These are phyloP conservation scores for Emergomyces africanus DNA, from an alignment of 2,329 filamentous ascomycete species.

Conservation along the genomic window DNA sequence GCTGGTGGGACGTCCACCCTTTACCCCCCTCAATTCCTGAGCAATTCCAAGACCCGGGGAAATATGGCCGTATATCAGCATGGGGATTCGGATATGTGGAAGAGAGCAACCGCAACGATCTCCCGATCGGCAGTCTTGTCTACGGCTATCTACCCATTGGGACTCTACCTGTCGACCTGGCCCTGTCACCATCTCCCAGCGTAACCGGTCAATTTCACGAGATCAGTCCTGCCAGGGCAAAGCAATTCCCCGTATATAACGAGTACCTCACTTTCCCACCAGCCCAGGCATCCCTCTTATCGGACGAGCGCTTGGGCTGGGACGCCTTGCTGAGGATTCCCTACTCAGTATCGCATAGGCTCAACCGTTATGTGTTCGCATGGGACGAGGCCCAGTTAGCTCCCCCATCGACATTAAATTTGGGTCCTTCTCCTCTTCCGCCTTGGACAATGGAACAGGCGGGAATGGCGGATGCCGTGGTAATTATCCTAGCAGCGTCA, in stretches of 20 bases:
- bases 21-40: constrained; percentile 12
- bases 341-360: not conserved
- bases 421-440: constrained; percentile 2
- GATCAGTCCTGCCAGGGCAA: constrained; percentile 11
- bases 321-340: constrained; percentile 3
- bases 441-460: constrained; percentile 13
- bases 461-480: constrained; percentile 8
- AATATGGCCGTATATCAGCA: constrained; percentile 16
- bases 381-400: constrained; percentile 7
- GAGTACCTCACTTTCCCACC: constrained; percentile 7
- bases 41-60: constrained; percentile 10
- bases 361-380: constrained; percentile 15
- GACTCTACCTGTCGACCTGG: constrained; percentile 14
- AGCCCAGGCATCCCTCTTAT: not conserved
- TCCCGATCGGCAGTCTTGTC: constrained; percentile 10
- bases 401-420: constrained; percentile 5
- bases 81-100: constrained; percentile 15
- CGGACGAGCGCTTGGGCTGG: constrained; percentile 10
- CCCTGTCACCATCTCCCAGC: constrained; percentile 7
- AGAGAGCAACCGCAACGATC: constrained; percentile 11
- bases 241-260: constrained; percentile 16
- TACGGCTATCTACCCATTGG: constrained; percentile 17
- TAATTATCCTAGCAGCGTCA: constrained; percentile 14
- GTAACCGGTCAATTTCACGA: constrained; percentile 11
- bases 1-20: constrained; percentile 18